phyloP scores from a whole-genome alignment of 1,284 basidiomycete species.

The Ganoderma sinense region DNA sequence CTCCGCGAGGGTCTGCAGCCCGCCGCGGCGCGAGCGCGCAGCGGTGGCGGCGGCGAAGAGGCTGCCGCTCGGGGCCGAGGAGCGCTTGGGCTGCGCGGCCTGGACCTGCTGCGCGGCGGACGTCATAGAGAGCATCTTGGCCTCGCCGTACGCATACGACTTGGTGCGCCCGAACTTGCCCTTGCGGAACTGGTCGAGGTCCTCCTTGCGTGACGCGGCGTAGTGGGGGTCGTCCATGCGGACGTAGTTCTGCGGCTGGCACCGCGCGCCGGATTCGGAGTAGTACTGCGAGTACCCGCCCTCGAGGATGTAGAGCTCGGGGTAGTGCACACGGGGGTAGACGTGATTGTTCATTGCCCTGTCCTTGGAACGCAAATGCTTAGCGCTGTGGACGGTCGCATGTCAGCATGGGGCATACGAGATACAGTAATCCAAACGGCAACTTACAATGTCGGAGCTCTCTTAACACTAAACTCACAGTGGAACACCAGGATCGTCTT shows the following conservation, averaged over 20 bases:
- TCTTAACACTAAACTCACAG: conserved; percentile 96
- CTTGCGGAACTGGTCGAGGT: conserved; percentile 92
- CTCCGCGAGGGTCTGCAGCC: conserved; percentile 69
- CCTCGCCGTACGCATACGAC: conserved; percentile 89
- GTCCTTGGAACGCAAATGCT: conserved; percentile 91
- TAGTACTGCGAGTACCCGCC: conserved; percentile 95
- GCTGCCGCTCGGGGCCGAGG: conserved; percentile 61
- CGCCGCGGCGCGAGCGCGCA: conserved; percentile 63
- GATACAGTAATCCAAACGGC: conserved; percentile 13
- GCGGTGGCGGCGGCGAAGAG: conserved; percentile 74
- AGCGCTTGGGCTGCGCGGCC: conserved; percentile 57
- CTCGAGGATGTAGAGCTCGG: conserved; percentile 96
- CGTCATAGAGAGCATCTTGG: conserved; percentile 45
- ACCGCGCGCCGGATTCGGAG: conserved; percentile 70
- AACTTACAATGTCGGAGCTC: conserved; percentile 93
- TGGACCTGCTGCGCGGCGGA: conserved; percentile 36
- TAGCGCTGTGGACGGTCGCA: conserved; percentile 65
- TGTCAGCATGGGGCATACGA: conserved; percentile 20
- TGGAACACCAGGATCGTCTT: conserved; percentile 96
- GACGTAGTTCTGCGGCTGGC: conserved; percentile 86
- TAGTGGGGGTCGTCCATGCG: conserved; percentile 95
- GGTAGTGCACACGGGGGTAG: conserved; percentile 95
- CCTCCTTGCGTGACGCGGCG: conserved; percentile 79
- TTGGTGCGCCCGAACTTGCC: conserved; percentile 86
- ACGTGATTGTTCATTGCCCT: conserved; percentile 86